Evolutionary conservation across 1,284 basidiomycete species (phyloP), one percentile per base, ranked within the genome.

Genomic region (Boletus hoseneyae): DNA sequence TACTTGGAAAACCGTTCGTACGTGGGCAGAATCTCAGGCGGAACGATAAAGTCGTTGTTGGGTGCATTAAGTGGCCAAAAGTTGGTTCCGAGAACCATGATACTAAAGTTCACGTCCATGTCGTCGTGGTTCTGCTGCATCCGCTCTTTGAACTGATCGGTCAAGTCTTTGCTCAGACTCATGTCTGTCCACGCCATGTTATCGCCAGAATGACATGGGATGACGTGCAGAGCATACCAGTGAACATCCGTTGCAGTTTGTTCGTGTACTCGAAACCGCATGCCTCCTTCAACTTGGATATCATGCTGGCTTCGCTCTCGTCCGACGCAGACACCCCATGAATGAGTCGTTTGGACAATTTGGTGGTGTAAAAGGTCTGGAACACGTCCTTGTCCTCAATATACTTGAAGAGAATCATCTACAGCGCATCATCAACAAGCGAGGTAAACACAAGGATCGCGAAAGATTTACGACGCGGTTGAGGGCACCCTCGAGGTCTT

Each of bases 331-430:
- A 97, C 18, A 90, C 83, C 32, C 85, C 86, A 61, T 93, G 88
- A 57, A 99, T 95, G 32, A 99, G 83, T 59, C 97, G 93, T 66
- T 92, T 92, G 40, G 94, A 95, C 18, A 99, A 77, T 74, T 96
- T 96, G 61, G 93, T 97, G 39, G 91, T 91, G 76, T 99, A 99
- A 79, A 97, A 99, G 40, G 92, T 93, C 68, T 98, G 96, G 86
- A 99, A 99, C 11, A 99, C 94, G 64, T 99, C 97, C 77, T 97
- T 97, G 76, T 99, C 97, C 69, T 97, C 94, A 60, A 99, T 88
- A 69, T 97, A 99, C 72, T 97, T 97, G 87, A 99, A 99, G 45
- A 99, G 77, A 39, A 95, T 79, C 96, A 98, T 97, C 93, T 96
- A 54, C n/a, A 43, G 34, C 27, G 16, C 29, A 53, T 21, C 49